Conservation (phyloP, 306 rosid species). For the Pachyrhizus erosus region DNA sequence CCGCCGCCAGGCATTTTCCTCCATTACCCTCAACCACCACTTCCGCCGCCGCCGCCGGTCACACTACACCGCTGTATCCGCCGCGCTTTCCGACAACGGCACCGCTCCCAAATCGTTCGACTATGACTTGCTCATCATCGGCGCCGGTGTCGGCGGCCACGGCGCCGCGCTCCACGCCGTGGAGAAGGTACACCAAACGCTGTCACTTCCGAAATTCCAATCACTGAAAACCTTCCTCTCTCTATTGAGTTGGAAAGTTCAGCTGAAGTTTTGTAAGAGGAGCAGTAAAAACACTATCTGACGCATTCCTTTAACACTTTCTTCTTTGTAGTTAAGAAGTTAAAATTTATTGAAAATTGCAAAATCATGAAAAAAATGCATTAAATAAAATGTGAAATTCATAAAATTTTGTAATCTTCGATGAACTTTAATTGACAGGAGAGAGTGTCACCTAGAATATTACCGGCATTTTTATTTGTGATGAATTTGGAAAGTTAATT, state of each 20-base stretch:
- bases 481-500: neutral
- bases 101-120: constrained; percentile 71
- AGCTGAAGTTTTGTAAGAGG: constrained; percentile 1
- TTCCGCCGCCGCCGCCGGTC: neutral
- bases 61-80: constrained; percentile 41
- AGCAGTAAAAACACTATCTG: too few relatives aligned
- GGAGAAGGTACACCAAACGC: constrained; percentile 61
- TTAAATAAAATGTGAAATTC: too few relatives aligned
- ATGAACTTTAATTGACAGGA: too few relatives aligned
- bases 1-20: constrained; percentile 60
- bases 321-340: too few relatives aligned
- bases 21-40: constrained; percentile 52
- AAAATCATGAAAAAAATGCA: too few relatives aligned
- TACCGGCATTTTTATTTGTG: too few relatives aligned
- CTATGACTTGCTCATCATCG: constrained; percentile 84
- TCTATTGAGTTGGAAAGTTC: constrained; percentile 8
- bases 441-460: too few relatives aligned
- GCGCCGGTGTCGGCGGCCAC: constrained; percentile 96
- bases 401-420: too few relatives aligned
- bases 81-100: constrained; percentile 63
- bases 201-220: neutral
- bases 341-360: too few relatives aligned
- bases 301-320: too few relatives aligned
- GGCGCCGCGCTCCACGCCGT: constrained; percentile 96
- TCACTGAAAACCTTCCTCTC: neutral